Conservation (phyloP, 495 filamentous ascomycete species). For the Aspergillus incahuasiensis region DNA sequence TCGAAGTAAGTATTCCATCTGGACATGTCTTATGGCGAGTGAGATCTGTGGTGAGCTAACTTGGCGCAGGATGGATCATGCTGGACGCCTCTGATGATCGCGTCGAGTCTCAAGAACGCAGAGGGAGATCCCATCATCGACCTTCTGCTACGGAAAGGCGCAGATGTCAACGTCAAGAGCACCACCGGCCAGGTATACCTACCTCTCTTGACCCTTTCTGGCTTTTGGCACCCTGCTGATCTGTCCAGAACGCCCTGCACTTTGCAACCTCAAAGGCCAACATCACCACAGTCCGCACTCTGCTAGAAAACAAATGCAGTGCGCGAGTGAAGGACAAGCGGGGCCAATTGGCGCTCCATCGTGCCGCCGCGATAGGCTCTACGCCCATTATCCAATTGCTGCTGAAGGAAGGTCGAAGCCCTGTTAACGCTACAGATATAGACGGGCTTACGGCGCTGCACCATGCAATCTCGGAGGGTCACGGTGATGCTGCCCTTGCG, state of each 20-base stretch:
- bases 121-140: conserved; percentile 55
- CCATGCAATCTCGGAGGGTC: conserved; percentile 90
- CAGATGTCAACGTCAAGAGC: conserved; percentile 79
- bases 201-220: too few relatives aligned
- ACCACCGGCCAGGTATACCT: conserved; percentile 55
- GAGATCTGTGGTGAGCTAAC: background rate
- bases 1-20: conserved; percentile 51
- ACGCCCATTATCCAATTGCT: conserved; percentile 79
- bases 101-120: conserved; percentile 67
- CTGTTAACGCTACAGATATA: conserved; percentile 80
- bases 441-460: conserved; percentile 85
- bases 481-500: conserved; percentile 80
- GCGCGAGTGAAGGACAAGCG: conserved; percentile 79
- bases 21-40: background rate
- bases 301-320: conserved; percentile 73
- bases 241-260: conserved; percentile 70
- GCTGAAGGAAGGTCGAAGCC: conserved; percentile 68
- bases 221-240: too few relatives aligned
- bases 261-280: conserved; percentile 88
- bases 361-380: conserved; percentile 85
- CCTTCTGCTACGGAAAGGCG: conserved; percentile 71
- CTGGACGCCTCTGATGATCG: conserved; percentile 96
- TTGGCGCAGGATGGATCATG: conserved; percentile 69
- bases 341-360: conserved; percentile 81
- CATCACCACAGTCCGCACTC: conserved; percentile 70